Evolutionary conservation across 257 asterid genomes (phyloP).

Genomic region (Fraxinus excelsior): DNA sequence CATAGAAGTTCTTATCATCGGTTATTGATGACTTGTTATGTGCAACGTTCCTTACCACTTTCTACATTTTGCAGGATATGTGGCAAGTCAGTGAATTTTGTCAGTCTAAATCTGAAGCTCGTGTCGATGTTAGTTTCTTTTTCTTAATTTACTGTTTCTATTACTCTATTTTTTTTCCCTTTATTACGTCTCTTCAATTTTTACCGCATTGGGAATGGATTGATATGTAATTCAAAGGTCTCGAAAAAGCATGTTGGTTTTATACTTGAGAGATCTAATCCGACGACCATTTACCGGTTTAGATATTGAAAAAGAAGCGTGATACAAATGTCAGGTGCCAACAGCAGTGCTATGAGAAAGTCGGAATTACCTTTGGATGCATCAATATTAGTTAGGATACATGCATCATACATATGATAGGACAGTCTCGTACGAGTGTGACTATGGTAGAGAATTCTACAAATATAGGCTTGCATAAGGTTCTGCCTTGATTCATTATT

Average conservation of each 20-base stretch:
- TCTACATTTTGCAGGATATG: conserved; percentile 71
- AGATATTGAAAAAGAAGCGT: background rate
- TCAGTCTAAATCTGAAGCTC: conserved; percentile 97
- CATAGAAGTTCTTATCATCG: conserved; percentile 28
- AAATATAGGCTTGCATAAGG: background rate
- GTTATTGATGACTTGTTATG: conserved; percentile 14
- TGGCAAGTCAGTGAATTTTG: conserved; percentile 98
- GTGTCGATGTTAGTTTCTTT: conserved; percentile 81
- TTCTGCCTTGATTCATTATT: background rate
- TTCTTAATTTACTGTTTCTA: conserved; percentile 14
- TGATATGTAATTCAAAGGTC: background rate
- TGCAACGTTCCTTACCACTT: conserved; percentile 16
- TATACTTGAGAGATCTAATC: background rate
- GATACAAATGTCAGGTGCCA: background rate
- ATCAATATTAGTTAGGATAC: background rate
- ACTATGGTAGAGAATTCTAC: background rate
- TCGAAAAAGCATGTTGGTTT: background rate
- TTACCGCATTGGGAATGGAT: conserved; percentile 5
- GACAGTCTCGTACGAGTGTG: background rate
- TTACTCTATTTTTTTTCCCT: background rate
- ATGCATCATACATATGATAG: background rate
- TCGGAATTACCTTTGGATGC: background rate
- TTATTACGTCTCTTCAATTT: background rate
- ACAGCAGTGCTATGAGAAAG: background rate
- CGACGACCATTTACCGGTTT: background rate